Evolutionary conservation across 2,329 filamentous ascomycete species (phyloP).

Genomic region (Chaetomiaceae sp.): DNA sequence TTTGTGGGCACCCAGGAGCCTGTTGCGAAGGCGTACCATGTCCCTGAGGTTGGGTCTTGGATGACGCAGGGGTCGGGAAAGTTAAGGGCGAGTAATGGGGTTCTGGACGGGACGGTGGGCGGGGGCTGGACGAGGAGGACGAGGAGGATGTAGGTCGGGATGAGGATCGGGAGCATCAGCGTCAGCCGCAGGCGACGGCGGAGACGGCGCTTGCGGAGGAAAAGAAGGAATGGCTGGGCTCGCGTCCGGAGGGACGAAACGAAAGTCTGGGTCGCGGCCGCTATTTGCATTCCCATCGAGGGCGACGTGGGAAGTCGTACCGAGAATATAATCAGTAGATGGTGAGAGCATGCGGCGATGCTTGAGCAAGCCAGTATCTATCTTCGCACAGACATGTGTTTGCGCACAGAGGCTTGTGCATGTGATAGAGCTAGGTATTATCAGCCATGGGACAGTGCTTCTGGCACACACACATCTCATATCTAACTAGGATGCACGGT

Average conservation of each 20-base stretch:
- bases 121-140: not conserved
- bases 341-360: no score
- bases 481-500: no score
- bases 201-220: not conserved
- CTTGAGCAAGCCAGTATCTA: no score
- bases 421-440: no score
- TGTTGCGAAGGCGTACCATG: constrained; percentile 49
- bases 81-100: constrained; percentile 26
- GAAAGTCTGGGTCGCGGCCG: not conserved
- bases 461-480: no score
- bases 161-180: not conserved
- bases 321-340: no score
- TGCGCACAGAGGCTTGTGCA: no score
- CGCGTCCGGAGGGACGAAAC: not conserved
- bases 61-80: constrained; percentile 47
- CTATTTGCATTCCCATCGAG: not conserved
- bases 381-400: no score
- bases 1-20: not conserved
- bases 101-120: not conserved
- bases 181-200: not conserved
- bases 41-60: constrained; percentile 32
- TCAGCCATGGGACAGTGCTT: no score
- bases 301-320: not conserved
- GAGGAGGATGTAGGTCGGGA: not conserved
- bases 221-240: not conserved